Conservation (phyloP, 768 basidiomycete species). For the Podaxis pistillaris region DNA sequence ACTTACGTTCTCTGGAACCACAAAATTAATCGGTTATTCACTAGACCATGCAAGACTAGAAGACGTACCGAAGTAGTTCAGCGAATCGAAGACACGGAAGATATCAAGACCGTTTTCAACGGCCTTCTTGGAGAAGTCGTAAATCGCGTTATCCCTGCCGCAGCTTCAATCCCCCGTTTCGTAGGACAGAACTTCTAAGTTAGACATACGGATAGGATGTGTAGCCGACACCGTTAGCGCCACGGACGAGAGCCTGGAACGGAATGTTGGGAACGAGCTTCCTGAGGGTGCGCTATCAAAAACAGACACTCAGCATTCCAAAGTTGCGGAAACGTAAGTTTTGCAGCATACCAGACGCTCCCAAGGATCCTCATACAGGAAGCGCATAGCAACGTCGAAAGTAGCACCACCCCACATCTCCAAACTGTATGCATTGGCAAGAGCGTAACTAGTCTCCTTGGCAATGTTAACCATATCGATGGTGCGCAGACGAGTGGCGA, state of each 20-base stretch:
- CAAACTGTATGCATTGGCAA: slow-evolving; percentile 93
- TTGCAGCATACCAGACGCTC: slow-evolving; percentile 74
- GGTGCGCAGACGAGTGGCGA: slow-evolving; percentile 94
- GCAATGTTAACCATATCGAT: slow-evolving; percentile 98
- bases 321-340: neutral
- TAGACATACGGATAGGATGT: slow-evolving; percentile 89
- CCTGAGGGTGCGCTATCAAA: slow-evolving; percentile 76
- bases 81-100: slow-evolving; percentile 98
- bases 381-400: slow-evolving; percentile 98
- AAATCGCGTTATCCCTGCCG: slow-evolving; percentile 92
- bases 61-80: slow-evolving; percentile 92
- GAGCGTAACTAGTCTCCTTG: slow-evolving; percentile 93
- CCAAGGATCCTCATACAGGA: slow-evolving; percentile 99
- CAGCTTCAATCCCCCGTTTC: slow-evolving; percentile 10
- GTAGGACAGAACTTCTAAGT: neutral
- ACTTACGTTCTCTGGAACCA: slow-evolving; percentile 65
- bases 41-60: neutral
- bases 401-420: slow-evolving; percentile 99
- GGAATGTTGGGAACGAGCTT: slow-evolving; percentile 98
- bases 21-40: slow-evolving; percentile 3
- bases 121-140: slow-evolving; percentile 99
- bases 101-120: slow-evolving; percentile 99
- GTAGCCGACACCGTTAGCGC: slow-evolving; percentile 98
- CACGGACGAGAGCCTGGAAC: slow-evolving; percentile 96
- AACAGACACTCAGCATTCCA: slow-evolving; percentile 15